Base-by-base conservation (phyloP, 495 filamentous ascomycete genomes). In the Penicillium arizonense region DNA sequence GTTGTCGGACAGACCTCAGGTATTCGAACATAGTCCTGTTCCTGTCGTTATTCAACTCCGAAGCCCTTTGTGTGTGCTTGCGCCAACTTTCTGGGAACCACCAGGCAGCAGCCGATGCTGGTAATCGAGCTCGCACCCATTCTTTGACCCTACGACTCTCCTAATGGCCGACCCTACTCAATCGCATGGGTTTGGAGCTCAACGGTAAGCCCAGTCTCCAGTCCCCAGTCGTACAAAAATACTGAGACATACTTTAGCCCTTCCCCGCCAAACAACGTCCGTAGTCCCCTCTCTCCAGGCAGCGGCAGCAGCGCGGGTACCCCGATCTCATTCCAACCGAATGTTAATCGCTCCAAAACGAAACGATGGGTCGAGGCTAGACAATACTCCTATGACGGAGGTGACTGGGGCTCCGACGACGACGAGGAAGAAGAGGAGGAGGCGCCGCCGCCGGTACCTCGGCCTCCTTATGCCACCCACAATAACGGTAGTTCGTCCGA, bases 281-380 rank as follows among this genome's bases (percentile, higher is more conserved):
- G 55, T 41, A 73, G 64, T 47, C 69, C 70, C n/a, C 47, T 68
- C 20, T 65, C 71, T 0, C 65, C 72, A 24, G 49, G 44, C 26
- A 56, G 49, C 37, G 56, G 61, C 34, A 46, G 63, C 38, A 58
- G 61, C 47, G 28, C 28, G 28, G 56, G 61, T 32, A 60, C 76
- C 64, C 77, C 84, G 28, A 64, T 81, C 14, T 81, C 82, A 38
- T 89, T 83, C 69, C 83, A 79, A 62, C 80, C 91, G 11, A 96
- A 97, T 65, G 86, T 96, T 24, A 91, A 89, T 70, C 88, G 94
- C 51, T 77, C 86, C 30, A 96, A 96, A 73, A 97, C 94, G 14
- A 91, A 85, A 71, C 91, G 91, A 75, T 98, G 94, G 94, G 87
- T 92, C 10, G 86, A 96, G 60, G 94, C 94, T 20, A 95, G 93